Evolutionary conservation across 441 rosid species (phyloP), one percentile per base, ranked within the genome.

Genomic region (Iberis amara): DNA sequence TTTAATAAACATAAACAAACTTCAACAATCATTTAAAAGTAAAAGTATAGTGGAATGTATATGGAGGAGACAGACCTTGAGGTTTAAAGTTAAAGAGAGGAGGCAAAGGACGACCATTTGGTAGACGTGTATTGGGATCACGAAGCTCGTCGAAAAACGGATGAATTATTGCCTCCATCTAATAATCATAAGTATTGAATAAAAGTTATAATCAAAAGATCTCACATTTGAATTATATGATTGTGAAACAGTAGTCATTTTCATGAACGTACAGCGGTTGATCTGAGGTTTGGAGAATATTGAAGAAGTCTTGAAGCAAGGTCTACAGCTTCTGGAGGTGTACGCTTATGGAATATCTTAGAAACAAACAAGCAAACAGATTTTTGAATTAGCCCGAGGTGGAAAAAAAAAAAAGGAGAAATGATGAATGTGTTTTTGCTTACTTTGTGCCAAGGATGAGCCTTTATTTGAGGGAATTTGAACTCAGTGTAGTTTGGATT

Each of bases 401-500:
- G 3, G 5, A 8, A 33, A 9, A 8, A 0, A 9, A 8, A 28
- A 15, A 33, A n/a, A 56, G 7, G 35, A 41, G 33, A 10, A 39
- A 38, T 26, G 7, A 26, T 42, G 11, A 6, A 31, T 6, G 8
- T 33, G 38, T 33, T 3, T 9, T 41, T 35, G 23, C 73, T 37
- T 81, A 90, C 98, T 87, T 89, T 89, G 72, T 89, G 38, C 38
- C 38, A 33, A 33, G 38, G 38, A 33, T 33, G 38, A 10, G 38
- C 38, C 38, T 33, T 33, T 33, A 33, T 33, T 33, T 33, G 38
- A 33, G 38, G 38, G 38, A 33, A 90, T 57, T 88, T 87, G 71
- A 78, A 91, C 57, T 91, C 98, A 0, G 86, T 88, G 70, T 91
- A 87, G 86, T 87, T 91, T 56, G 98, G 98, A 66, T 91, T 91